phyloP scores from a whole-genome alignment of 2,329 filamentous ascomycete genomes.

The Stemphylium vesicarium region DNA sequence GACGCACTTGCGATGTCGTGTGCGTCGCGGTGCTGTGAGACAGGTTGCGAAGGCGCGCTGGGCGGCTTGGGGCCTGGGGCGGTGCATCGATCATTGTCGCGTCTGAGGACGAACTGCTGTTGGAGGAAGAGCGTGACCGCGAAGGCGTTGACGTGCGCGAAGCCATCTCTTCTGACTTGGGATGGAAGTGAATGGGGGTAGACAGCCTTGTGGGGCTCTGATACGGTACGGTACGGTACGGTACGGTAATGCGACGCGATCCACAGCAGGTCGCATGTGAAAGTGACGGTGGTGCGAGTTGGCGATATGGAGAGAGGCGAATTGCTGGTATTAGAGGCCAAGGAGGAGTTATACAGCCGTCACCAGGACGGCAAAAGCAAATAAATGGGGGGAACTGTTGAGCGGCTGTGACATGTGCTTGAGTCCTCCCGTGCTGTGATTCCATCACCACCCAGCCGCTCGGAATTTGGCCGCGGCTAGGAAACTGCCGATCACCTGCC shows the following conservation, averaged over 20 bases:
- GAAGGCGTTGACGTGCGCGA: conserved; percentile 39
- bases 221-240: neutral
- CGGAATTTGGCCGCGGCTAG: conserved; percentile 5
- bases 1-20: neutral
- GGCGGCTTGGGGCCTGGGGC: conserved; percentile 29
- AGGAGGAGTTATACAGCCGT: neutral
- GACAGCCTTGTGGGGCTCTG: conserved; percentile 14
- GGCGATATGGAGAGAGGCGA: neutral
- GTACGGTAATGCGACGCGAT: conserved; percentile 2
- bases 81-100: conserved; percentile 45
- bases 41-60: conserved; percentile 35
- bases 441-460: conserved; percentile 8
- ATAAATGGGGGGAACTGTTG: conserved; percentile 7
- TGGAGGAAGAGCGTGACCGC: conserved; percentile 38
- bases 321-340: neutral
- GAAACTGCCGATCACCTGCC: conserved; percentile 2
- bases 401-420: conserved; percentile 8
- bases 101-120: conserved; percentile 39
- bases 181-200: conserved; percentile 5
- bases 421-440: neutral
- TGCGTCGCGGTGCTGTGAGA: conserved; percentile 21
- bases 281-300: no score
- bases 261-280: neutral
- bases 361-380: neutral
- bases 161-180: conserved; percentile 27